Evolutionary conservation across 1,139 yeast genomes (phyloP), one percentile per base, ranked within the genome.

Genomic region (Diutina siamensis): DNA sequence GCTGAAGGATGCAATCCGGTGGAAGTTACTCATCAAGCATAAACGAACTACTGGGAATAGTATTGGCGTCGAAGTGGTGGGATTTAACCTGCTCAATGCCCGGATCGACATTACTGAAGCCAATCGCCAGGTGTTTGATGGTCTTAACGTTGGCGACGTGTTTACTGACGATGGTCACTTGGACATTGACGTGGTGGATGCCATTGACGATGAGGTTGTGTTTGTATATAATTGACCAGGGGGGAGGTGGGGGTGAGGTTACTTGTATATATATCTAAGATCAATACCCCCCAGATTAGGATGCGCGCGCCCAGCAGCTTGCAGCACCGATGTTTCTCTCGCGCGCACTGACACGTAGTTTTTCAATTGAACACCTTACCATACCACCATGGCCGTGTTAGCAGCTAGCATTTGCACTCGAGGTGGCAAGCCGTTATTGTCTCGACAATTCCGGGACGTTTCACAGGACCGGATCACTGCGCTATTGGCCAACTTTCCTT

Each of bases 371-470:
- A 25, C 28, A 25, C 28, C 28, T 25, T 5, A 25, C 28, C 28
- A 25, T 25, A 25, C 38, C 21, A 35, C 22, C 38, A 59, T 59
- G 63, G 63, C 54, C 18, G 73, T 92, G 47, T 74, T 92, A 62
- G 95, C 98, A 47, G 97, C 97, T 48, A 85, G 97, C 45, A 85
- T 92, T 56, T 87, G 97, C 63, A 85, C 97, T 45, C 85, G 94
- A 57, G 86, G 94, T 49, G 99, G 99, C 49, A 92, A 88, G 58
- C 89, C 97, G 35, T 77, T 94, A 53, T 69, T 94, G 48, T 86
- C 97, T 32, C 80, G 99, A 60, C 98, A 88, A 67, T 94, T 92
- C 67, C 76, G 81, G 52, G 97, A 88, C 53, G 67, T 92, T 56
- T 73, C 86, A 45, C 83, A 82, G 60, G 95, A 89, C 58, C 74